These are phyloP conservation scores for Leptographium lundbergii DNA, from an alignment of 2,329 filamentous ascomycete species.

Conservation along the genomic window DNA sequence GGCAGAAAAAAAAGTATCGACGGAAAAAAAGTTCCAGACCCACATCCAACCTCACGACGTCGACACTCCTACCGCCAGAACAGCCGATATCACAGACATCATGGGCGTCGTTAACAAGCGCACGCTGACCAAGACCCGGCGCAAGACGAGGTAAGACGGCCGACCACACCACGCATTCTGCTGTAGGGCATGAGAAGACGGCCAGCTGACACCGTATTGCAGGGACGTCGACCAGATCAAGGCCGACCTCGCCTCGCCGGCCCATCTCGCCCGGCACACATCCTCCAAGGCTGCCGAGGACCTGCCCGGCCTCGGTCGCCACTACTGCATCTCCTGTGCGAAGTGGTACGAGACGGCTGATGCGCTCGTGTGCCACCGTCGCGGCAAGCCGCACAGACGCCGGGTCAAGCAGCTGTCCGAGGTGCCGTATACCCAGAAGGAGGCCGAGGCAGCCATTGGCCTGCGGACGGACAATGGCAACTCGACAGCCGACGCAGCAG, in stretches of 20 bases:
- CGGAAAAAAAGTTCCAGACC: neutral
- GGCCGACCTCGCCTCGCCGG: conserved; percentile 63
- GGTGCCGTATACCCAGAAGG: conserved; percentile 74
- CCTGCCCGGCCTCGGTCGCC: conserved; percentile 70
- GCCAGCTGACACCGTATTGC: conserved; percentile 6
- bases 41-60: neutral
- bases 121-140: conserved; percentile 62
- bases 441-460: conserved; percentile 70
- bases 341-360: conserved; percentile 89
- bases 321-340: conserved; percentile 86
- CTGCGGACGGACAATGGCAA: conserved; percentile 9
- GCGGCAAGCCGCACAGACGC: conserved; percentile 88
- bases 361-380: conserved; percentile 62
- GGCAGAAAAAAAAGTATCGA: neutral
- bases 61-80: neutral
- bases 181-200: neutral
- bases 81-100: conserved; percentile 13
- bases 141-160: conserved; percentile 46
- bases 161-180: neutral
- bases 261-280: conserved; percentile 70
- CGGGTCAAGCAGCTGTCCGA: conserved; percentile 78
- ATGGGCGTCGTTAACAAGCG: conserved; percentile 60
- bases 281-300: conserved; percentile 72
- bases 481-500: neutral
- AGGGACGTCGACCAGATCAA: conserved; percentile 92